Base-by-base conservation (phyloP, 164 flowering plant genomes). In the Magnolia kwangsiensis region DNA sequence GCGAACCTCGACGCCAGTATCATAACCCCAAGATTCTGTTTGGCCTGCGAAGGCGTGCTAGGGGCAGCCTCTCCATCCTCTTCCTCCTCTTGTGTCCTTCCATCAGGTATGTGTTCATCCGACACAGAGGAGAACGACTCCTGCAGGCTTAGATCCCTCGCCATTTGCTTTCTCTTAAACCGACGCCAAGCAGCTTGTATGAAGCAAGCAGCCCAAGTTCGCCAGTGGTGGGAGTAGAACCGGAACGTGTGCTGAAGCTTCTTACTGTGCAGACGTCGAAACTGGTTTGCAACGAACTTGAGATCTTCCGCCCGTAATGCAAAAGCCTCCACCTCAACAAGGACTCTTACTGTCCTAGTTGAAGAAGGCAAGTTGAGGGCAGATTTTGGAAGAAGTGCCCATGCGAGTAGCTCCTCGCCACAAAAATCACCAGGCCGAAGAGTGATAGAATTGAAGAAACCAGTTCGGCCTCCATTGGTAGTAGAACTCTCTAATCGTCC, bases 201-300 rank as follows among this genome's bases (percentile, higher is more conserved):
- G 81, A 91, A 96, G 83, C 98, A 92, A 50, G 99, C 97, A 18
- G 97, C 96, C 99, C 99, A 96, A 16, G 97, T 91, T 71, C 99
- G 87, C 99, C 99, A 94, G 67, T 96, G 99, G 78, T 92, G 95
- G 20, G 99, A 94, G 72, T 96, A 91, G 77, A 86, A 92, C 1
- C 98, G 85, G 80, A 94, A 91, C 1, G 97, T 93, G 81, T 95
- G 98, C 82, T 92, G 95, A 74, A 95, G 86, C 83, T 87, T 91
- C 81, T 90, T 93, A 87, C 98, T 92, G 74, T 95, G 98, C 49
- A 95, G 93, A 13, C 95, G 87, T 74, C 97, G 86, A 76, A 93
- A 93, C 63, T 95, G 98, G 78, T 90, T 92, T 4, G 99, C 99
- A 0, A 95, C 97, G 79, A 91, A 93, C 80, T 91, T 93, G 37